Evolutionary conservation across 106 monocot genomes (phyloP), one percentile per base, ranked within the genome.

Genomic region (Posidonia australis): DNA sequence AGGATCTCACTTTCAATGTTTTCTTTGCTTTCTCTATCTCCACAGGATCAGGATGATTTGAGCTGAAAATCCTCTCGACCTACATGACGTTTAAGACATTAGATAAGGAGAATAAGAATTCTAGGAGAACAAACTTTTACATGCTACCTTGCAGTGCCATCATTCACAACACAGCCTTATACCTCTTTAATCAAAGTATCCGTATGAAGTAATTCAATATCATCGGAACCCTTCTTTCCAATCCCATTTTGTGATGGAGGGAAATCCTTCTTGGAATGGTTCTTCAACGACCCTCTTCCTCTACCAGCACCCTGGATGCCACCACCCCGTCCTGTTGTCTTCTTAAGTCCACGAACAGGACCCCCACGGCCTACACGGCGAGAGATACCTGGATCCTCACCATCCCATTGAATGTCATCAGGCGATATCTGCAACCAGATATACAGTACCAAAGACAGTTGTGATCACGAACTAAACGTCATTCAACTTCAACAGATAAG

Each of bases 11-110:
- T 73, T 84, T 88, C 18, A 88, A 42, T 21, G 66, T 66, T 69
- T 81, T 78, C 68, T 81, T 88, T 13, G 84, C 88, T 70, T 79
- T 88, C 57, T 88, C 88, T 10, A 88, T 73, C 53, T 84, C 88
- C 21, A 51, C 17, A 9, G 81, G 74, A 58, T 88, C 84, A 4
- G 88, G 88, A 57, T 81, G 60, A 36, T 55, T 67, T 36, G 81
- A 74, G 51, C 70, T 62, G 53, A 84, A 79, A 63, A 88, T 81
- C 58, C 76, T 84, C 70, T 88, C 88, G 52, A 88, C 88, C 88
- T 88, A 64, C 49, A 52, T 52, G 22, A 53, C 26, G 51, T 36
- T 18, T n/a, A n/a, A n/a, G 24, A 60, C 57, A 14, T 57, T n/a
- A n/a, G n/a, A n/a, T n/a, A n/a, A n/a, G n/a, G n/a, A n/a, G n/a